phyloP scores from a whole-genome alignment of 108 stramenopile species.

The Pseudonitzschia multistriata region DNA sequence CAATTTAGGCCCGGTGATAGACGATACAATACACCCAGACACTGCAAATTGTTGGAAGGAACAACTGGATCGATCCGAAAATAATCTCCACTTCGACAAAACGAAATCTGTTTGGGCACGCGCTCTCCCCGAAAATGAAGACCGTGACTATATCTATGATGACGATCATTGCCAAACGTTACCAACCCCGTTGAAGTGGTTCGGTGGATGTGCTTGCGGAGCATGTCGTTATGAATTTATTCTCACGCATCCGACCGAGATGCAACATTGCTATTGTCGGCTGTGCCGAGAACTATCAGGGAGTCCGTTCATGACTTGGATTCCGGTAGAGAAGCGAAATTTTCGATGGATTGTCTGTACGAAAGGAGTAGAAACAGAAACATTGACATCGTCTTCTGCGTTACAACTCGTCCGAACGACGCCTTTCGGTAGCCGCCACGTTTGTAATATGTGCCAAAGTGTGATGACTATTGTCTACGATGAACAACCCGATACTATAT shows the following conservation, averaged over 20 bases:
- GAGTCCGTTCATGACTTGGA: constrained; percentile 38
- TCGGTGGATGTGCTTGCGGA: constrained; percentile 32
- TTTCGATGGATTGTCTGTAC: constrained; percentile 19
- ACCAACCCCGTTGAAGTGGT: background rate
- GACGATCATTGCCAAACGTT: background rate
- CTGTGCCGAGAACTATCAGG: constrained; percentile 42
- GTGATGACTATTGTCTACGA: constrained; percentile 49
- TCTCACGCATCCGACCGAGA: constrained; percentile 17
- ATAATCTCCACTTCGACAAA: background rate
- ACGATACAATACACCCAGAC: background rate
- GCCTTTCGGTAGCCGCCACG: constrained; percentile 35
- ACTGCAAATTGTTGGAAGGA: background rate
- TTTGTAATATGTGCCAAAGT: constrained; percentile 33
- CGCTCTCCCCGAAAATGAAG: background rate
- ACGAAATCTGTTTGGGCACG: background rate
- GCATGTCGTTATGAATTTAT: constrained; percentile 26
- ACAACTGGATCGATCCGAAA: background rate
- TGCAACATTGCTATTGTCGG: constrained; percentile 47
- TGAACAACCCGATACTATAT: constrained; percentile 32
- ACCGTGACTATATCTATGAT: background rate
- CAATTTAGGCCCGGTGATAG: background rate
- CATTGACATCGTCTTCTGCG: background rate
- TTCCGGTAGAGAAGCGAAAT: constrained; percentile 28
- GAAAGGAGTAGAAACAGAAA: background rate
- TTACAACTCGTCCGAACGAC: constrained; percentile 26